Percentiles rank a stretch among this genome's conserved stretches.
Evolutionary conservation across 2,329 filamentous ascomycete genomes (phyloP).

Genomic region (Colletotrichum sp.): DNA sequence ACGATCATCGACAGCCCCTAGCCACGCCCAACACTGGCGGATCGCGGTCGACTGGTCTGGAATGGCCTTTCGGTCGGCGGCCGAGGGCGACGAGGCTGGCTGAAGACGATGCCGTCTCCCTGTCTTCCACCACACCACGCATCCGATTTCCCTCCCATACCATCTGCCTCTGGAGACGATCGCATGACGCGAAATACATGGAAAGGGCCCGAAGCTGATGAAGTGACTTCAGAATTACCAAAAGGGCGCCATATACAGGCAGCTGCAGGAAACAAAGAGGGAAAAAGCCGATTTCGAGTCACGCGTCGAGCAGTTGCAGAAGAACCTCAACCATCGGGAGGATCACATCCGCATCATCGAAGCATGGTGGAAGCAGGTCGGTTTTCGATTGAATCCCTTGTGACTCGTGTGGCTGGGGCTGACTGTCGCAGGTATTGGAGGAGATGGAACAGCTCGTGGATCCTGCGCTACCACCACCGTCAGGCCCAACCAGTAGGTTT

Average conservation of each 20-base stretch:
- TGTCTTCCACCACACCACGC: constrained; percentile 1
- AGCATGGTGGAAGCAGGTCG: constrained; percentile 92
- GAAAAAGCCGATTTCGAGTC: constrained; percentile 83
- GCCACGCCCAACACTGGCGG: constrained; percentile 18
- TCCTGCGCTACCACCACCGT: constrained; percentile 46
- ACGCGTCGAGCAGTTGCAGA: constrained; percentile 80
- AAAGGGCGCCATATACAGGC: constrained; percentile 95
- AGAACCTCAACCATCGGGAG: constrained; percentile 82
- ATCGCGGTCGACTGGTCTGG: constrained; percentile 19
- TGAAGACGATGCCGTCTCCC: constrained; percentile 7
- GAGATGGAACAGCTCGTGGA: constrained; percentile 67
- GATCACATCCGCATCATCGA: constrained; percentile 92
- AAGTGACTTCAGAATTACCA: constrained; percentile 57
- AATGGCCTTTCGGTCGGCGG: constrained; percentile 18
- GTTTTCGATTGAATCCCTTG: constrained; percentile 29
- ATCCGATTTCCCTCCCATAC: constrained; percentile 6
- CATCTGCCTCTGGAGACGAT: neutral
- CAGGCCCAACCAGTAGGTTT: constrained; percentile 16
- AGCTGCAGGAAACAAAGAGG: constrained; percentile 98
- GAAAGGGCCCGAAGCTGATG: constrained; percentile 20
- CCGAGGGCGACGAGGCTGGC: constrained; percentile 19
- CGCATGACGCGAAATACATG: constrained; percentile 16
- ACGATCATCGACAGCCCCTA: constrained; percentile 17
- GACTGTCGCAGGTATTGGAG: constrained; percentile 59
- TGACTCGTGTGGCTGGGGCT: constrained; percentile 23